These are phyloP conservation scores for Scheffersomyces stambukii DNA, from an alignment of 1,139 yeast species.

Conservation along the genomic window DNA sequence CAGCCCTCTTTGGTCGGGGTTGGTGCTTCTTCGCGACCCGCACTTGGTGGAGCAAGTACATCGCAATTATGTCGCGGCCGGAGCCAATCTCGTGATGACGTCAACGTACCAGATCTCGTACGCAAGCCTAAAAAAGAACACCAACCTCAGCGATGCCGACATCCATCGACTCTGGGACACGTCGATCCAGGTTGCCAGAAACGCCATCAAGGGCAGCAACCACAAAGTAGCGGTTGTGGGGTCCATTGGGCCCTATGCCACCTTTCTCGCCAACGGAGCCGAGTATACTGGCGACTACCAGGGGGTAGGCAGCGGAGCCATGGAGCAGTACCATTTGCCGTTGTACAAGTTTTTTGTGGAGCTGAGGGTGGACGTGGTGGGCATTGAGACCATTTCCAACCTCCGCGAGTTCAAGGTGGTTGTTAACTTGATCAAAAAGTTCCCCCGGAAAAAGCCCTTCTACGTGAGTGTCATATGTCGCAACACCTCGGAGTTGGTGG, in stretches of 20 bases:
- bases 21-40: slow-evolving; percentile 47
- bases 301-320: slow-evolving; percentile 20
- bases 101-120: slow-evolving; percentile 62
- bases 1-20: slow-evolving; percentile 60
- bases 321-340: slow-evolving; percentile 46
- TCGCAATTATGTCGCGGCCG: slow-evolving; percentile 43
- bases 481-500: slow-evolving; percentile 20
- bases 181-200: slow-evolving; percentile 26
- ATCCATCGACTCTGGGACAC: slow-evolving; percentile 24
- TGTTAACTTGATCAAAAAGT: slow-evolving; percentile 16
- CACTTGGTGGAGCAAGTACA: slow-evolving; percentile 47
- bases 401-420: slow-evolving; percentile 43
- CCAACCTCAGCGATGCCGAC: slow-evolving; percentile 22
- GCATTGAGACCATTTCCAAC: slow-evolving; percentile 65
- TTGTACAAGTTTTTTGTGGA: slow-evolving; percentile 36
- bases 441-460: slow-evolving; percentile 21
- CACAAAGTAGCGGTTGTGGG: slow-evolving; percentile 40
- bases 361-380: slow-evolving; percentile 47
- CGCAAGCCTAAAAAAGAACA: slow-evolving; percentile 31
- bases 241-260: slow-evolving; percentile 73
- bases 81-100: slow-evolving; percentile 55
- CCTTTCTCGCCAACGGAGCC: slow-evolving; percentile 58
- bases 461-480: slow-evolving; percentile 25
- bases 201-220: slow-evolving; percentile 18
- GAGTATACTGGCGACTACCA: slow-evolving; percentile 66